Conservation (phyloP, 2,329 filamentous ascomycete genomes). For the Aspergillus pseudoglaucus region DNA sequence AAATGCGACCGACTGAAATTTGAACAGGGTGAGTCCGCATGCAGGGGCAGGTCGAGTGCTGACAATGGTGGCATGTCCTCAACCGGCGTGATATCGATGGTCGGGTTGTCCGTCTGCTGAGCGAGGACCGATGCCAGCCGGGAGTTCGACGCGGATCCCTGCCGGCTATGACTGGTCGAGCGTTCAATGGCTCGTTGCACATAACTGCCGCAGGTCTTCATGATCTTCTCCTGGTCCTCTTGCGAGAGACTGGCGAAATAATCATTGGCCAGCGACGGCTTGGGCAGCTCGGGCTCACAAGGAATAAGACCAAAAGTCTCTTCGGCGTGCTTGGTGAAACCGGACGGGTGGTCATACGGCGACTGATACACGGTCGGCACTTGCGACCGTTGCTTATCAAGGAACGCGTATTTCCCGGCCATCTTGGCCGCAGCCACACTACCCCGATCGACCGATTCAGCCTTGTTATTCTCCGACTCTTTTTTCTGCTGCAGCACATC, state of each 20-base stretch:
- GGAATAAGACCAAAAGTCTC: constrained; percentile 32
- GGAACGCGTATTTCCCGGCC: constrained; percentile 34
- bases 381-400: constrained; percentile 34
- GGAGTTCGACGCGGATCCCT: constrained; percentile 32
- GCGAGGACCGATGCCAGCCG: constrained; percentile 33
- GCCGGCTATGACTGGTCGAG: constrained; percentile 30
- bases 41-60: constrained; percentile 32
- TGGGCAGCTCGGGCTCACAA: constrained; percentile 27
- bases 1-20: constrained; percentile 38
- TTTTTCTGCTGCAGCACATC: constrained; percentile 32
- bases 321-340: constrained; percentile 37
- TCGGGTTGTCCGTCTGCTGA: constrained; percentile 34
- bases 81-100: constrained; percentile 37
- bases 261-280: constrained; percentile 36
- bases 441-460: constrained; percentile 26
- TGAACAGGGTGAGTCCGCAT: constrained; percentile 38
- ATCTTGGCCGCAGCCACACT: constrained; percentile 25
- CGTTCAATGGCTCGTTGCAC: constrained; percentile 34
- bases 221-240: constrained; percentile 37
- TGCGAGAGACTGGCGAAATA: constrained; percentile 35
- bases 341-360: constrained; percentile 38
- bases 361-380: constrained; percentile 36
- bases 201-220: constrained; percentile 37
- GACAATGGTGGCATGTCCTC: constrained; percentile 32
- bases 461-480: constrained; percentile 28